Conservation (phyloP, 495 filamentous ascomycete genomes). For the Aspergillus carlsbadensis region DNA sequence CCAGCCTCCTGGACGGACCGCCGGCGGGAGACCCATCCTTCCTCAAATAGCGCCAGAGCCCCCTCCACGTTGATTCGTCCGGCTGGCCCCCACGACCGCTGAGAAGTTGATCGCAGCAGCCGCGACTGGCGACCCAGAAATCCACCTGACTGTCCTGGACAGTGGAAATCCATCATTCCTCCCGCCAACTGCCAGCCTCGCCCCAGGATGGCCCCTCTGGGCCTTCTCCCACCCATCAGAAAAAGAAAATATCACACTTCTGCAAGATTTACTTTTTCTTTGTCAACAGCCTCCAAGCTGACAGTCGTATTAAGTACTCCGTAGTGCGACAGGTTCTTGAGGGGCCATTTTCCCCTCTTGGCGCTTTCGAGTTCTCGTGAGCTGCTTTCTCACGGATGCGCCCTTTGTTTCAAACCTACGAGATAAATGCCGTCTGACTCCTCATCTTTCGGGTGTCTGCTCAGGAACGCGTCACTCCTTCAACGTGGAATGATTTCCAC, state of each 20-base stretch:
- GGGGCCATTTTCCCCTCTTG: background rate
- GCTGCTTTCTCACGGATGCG: no score
- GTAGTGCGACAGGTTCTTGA: no score
- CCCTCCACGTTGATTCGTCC: slow-evolving; percentile 4
- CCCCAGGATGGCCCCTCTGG: no score
- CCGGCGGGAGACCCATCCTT: background rate
- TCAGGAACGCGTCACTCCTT: no score
- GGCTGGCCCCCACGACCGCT: background rate
- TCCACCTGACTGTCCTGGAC: background rate
- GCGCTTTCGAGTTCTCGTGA: background rate
- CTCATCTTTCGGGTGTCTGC: no score
- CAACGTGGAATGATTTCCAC: no score
- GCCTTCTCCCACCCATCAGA: no score
- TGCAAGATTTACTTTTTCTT: slow-evolving; percentile 8
- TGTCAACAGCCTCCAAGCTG: background rate
- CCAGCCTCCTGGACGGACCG: slow-evolving; percentile 22
- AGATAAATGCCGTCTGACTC: no score
- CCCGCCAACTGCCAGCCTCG: background rate
- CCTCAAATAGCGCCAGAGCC: slow-evolving; percentile 16
- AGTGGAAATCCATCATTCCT: no score
- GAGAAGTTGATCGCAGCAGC: slow-evolving; percentile 12
- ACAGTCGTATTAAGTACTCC: no score
- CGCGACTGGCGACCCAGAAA: slow-evolving; percentile 22
- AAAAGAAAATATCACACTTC: background rate
- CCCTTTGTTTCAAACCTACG: no score